Conservation (phyloP, 2,329 filamentous ascomycete genomes). For the Ophiobolus disseminans region DNA sequence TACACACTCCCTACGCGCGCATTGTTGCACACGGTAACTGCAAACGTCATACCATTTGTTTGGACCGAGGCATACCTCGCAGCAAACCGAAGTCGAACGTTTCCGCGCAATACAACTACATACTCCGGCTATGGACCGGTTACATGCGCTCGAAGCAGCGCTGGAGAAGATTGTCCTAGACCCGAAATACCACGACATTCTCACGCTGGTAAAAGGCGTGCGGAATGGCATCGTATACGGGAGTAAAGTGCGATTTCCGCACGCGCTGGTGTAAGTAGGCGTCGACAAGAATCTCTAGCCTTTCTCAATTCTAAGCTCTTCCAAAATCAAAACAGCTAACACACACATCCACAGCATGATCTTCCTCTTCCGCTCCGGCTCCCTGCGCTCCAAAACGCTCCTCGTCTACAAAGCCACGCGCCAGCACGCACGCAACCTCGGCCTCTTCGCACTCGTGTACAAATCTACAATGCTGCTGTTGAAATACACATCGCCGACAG, state of each 20-base stretch:
- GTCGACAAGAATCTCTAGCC: too few species aligned
- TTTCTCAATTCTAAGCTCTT: too few species aligned
- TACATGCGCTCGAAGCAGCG: slow-evolving; percentile 54
- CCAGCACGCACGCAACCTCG: slow-evolving; percentile 90
- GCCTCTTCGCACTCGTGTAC: slow-evolving; percentile 89
- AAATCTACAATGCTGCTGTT: slow-evolving; percentile 81
- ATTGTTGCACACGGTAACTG: slow-evolving; percentile 8
- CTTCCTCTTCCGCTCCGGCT: slow-evolving; percentile 91
- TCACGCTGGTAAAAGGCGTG: slow-evolving; percentile 87
- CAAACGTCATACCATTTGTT: slow-evolving; percentile 26
- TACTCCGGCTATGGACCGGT: slow-evolving; percentile 36
- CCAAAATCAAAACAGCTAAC: not conserved
- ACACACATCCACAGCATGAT: too few species aligned
- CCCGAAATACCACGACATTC: slow-evolving; percentile 81
- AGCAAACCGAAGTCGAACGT: slow-evolving; percentile 1
- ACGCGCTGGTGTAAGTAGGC: slow-evolving; percentile 86
- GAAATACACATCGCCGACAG: slow-evolving; percentile 59
- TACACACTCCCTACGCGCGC: not conserved
- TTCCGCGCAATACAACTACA: slow-evolving; percentile 10
- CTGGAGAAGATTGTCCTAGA: slow-evolving; percentile 81
- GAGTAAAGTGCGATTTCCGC: slow-evolving; percentile 95
- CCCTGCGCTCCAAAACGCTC: slow-evolving; percentile 77
- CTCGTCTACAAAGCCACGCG: slow-evolving; percentile 86
- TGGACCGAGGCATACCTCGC: slow-evolving; percentile 33
- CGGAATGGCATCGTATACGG: slow-evolving; percentile 98